Percentiles rank a stretch among this genome's conserved stretches.
Evolutionary conservation across 2,329 filamentous ascomycete species (phyloP).

Genomic region (Coniochaeta prunicola): DNA sequence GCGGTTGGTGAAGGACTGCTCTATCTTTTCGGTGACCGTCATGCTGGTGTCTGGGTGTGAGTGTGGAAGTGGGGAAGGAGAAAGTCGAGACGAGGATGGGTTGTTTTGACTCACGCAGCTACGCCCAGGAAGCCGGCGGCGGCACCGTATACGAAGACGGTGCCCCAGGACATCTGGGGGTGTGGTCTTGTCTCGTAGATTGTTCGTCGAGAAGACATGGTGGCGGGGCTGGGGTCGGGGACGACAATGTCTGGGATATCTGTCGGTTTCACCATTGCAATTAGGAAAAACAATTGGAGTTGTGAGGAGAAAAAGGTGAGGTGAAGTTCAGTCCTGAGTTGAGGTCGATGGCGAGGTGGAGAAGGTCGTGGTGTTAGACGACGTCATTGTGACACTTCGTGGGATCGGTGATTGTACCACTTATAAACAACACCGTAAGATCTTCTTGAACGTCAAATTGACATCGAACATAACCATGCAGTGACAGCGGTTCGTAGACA

Average conservation of each 20-base stretch:
- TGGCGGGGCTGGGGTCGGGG: neutral
- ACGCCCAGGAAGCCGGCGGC: slow-evolving; percentile 12
- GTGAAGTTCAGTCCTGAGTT: neutral
- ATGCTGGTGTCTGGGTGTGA: slow-evolving; percentile 7
- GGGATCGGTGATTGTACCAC: neutral
- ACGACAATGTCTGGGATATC: neutral
- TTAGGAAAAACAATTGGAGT: neutral
- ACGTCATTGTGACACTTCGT: neutral
- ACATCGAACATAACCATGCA: too few species aligned
- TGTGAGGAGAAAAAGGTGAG: neutral
- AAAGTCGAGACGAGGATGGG: too few species aligned
- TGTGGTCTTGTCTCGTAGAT: slow-evolving; percentile 6
- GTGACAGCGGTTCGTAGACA: too few species aligned
- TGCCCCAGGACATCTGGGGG: slow-evolving; percentile 7
- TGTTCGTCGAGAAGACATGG: neutral
- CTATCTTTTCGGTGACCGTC: slow-evolving; percentile 12
- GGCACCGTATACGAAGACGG: slow-evolving; percentile 9
- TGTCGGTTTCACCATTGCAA: neutral
- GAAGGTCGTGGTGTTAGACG: neutral
- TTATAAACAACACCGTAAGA: too few species aligned
- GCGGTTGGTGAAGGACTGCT: slow-evolving; percentile 12
- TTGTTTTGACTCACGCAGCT: slow-evolving; percentile 11
- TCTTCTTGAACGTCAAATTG: too few species aligned
- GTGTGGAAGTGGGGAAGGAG: neutral
- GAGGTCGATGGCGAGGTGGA: neutral